These are phyloP conservation scores for Pharnaceum exiguum DNA, from an alignment of 148 eudicot genomes.

Conservation along the genomic window DNA sequence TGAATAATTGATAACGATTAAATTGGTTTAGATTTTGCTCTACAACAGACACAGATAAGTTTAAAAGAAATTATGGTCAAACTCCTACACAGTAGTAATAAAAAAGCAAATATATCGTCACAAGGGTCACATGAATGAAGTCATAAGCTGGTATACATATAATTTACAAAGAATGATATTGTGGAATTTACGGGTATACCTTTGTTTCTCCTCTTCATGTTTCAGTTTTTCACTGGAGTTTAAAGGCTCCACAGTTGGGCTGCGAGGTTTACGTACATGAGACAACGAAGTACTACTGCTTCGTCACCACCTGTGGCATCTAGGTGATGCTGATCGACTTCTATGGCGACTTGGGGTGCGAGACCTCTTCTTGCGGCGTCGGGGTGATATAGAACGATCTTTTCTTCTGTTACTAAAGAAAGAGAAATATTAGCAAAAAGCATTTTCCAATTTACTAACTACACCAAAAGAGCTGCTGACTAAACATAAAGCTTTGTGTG, in stretches of 20 bases:
- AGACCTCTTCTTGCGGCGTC: slow-evolving; percentile 61
- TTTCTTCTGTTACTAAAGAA: slow-evolving; percentile 60
- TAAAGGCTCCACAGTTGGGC: slow-evolving; percentile 52
- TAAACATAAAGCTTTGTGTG: slow-evolving; percentile 59
- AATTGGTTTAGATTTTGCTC: too few relatives aligned
- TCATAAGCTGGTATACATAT: too few relatives aligned
- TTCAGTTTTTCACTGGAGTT: slow-evolving; percentile 63
- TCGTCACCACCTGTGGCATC: slow-evolving; percentile 49
- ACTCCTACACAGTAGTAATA: too few relatives aligned
- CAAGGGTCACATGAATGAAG: too few relatives aligned
- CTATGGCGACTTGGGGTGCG: slow-evolving; percentile 64
- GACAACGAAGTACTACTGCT: slow-evolving; percentile 53
- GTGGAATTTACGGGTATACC: slow-evolving; percentile 37
- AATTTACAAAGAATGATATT: slow-evolving; percentile 1
- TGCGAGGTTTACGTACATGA: slow-evolving; percentile 53
- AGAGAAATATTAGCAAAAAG: slow-evolving; percentile 30
- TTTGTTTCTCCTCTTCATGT: slow-evolving; percentile 80
- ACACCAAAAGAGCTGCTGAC: too few relatives aligned
- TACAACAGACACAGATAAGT: too few relatives aligned
- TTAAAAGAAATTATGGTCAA: too few relatives aligned
- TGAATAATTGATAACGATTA: too few relatives aligned
- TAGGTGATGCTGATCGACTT: slow-evolving; percentile 65
- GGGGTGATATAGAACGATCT: slow-evolving; percentile 70
- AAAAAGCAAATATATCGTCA: too few relatives aligned
- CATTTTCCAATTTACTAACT: slow-evolving; percentile 77